Percentiles rank a stretch among this genome's conserved stretches.
These are phyloP conservation scores for Bipolaris gigantea DNA, from an alignment of 2,329 filamentous ascomycete genomes.

Conservation along the genomic window DNA sequence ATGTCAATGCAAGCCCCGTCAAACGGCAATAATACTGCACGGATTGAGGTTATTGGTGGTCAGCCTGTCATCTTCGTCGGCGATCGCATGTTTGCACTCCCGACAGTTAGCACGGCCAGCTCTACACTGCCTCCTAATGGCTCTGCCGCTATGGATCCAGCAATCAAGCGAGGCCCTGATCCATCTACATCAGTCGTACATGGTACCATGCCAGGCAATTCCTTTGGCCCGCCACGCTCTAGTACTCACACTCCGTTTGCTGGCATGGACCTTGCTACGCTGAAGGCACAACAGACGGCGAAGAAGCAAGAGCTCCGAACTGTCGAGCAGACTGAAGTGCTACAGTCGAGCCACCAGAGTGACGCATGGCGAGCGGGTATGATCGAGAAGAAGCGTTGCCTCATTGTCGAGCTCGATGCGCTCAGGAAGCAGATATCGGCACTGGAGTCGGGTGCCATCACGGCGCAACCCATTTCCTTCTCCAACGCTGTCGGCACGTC, in stretches of 20 bases:
- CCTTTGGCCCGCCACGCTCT: conserved; percentile 18
- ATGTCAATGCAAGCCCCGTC: conserved; percentile 31
- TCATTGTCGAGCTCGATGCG: conserved; percentile 42
- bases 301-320: conserved; percentile 41
- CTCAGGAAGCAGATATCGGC: conserved; percentile 41
- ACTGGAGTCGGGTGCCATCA: conserved; percentile 23
- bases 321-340: conserved; percentile 43
- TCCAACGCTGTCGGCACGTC: conserved; percentile 12
- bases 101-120: conserved; percentile 25
- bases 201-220: conserved; percentile 11
- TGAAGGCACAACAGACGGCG: conserved; percentile 33
- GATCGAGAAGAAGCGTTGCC: conserved; percentile 41
- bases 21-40: conserved; percentile 25
- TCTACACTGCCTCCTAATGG: conserved; percentile 15
- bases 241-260: conserved; percentile 27
- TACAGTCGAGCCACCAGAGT: conserved; percentile 38
- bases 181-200: conserved; percentile 16
- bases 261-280: conserved; percentile 28
- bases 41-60: conserved; percentile 36
- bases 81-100: conserved; percentile 38
- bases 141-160: conserved; percentile 15
- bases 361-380: conserved; percentile 38
- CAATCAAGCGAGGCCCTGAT: conserved; percentile 17
- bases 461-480: conserved; percentile 14
- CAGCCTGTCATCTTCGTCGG: conserved; percentile 39